Evolutionary conservation across 495 filamentous ascomycete genomes (phyloP).

Genomic region (Talaromyces thailandensis): DNA sequence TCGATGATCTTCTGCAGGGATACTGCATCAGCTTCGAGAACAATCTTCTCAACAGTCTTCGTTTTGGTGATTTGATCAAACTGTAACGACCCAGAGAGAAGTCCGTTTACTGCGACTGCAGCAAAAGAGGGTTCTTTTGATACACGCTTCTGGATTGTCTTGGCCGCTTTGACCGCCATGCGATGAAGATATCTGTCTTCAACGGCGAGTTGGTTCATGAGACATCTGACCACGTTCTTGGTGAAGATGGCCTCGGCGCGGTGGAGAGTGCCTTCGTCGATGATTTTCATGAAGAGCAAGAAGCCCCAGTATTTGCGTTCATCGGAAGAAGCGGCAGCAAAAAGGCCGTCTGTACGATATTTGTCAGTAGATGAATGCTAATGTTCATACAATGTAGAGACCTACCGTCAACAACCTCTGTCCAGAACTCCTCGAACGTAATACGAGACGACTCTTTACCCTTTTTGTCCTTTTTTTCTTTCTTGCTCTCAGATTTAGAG

Average conservation of each 20-base stretch:
- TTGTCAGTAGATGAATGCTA: constrained; percentile 11
- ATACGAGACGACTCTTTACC: constrained; percentile 29
- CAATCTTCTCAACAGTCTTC: constrained; percentile 73
- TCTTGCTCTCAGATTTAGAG: constrained; percentile 13
- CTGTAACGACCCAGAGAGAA: constrained; percentile 64
- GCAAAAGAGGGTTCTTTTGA: constrained; percentile 53
- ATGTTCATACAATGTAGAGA: constrained; percentile 13
- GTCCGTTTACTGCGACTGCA: constrained; percentile 47
- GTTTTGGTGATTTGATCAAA: constrained; percentile 85
- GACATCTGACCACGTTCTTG: constrained; percentile 69
- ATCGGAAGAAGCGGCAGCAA: constrained; percentile 68
- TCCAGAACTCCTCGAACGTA: constrained; percentile 75
- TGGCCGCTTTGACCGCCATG: constrained; percentile 62
- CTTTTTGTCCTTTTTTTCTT: constrained; percentile 16
- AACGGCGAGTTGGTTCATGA: constrained; percentile 83
- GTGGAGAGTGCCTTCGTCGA: constrained; percentile 41
- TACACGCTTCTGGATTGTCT: constrained; percentile 56
- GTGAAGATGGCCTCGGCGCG: constrained; percentile 57
- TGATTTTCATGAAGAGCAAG: constrained; percentile 65
- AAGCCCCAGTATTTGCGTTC: constrained; percentile 90
- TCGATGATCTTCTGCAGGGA: constrained; percentile 32
- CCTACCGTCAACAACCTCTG: constrained; percentile 78
- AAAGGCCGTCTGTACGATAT: constrained; percentile 56
- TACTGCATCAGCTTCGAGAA: constrained; percentile 50
- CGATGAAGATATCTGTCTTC: constrained; percentile 77